Base-by-base conservation (phyloP, 2,329 filamentous ascomycete genomes). In the Cephalotrichum gorgonifer region DNA sequence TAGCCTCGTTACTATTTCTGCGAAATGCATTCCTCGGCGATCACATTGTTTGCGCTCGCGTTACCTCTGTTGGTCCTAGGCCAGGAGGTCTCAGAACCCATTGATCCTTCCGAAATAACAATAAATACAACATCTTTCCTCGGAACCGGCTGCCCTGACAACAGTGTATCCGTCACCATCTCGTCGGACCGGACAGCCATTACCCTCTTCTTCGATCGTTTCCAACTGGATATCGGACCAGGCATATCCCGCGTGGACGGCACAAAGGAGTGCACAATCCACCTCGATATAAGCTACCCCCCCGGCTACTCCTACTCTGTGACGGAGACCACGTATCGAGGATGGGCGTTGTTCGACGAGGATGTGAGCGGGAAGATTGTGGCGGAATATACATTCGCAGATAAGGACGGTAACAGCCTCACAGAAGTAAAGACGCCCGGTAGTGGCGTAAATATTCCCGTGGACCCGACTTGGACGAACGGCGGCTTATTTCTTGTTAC, bases 271-370 rank as follows among this genome's bases (percentile, higher is more conserved):
- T 50, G 49, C 44, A 39, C 35, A 35, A 43, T 50, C 33, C 49
- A 46, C 27, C 38, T 50, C 8, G 44, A 47, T 28, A 33, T 50
- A 12, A n/a, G 43, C 26, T 50, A 50, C 44, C 49, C 49, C 3
- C n/a, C 28, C 4, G 49, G 49, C 8, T 50, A 47, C 38, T 35
- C 43, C 17, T 47, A 42, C 23, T 23, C 44, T 20, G 49, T 50
- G 8, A 26, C 44, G n/a, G 49, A 50, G n/a, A 41, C 43, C 11
- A 50, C 44, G 33, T 50, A 47, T 28, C 49, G 47, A 20, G 49
- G 49, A 20, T 50, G 23, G 23, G 49, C 49, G 14, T 35, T 38
- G 39, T 27, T 50, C 9, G 35, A 47, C 31, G 31, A 38, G 4
- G 49, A 44, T 27, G 44, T 50, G 6, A 26, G 41, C 31, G 45